Evolutionary conservation across 2,329 filamentous ascomycete species (phyloP).

Genomic region (Fusarium sarcochroum): DNA sequence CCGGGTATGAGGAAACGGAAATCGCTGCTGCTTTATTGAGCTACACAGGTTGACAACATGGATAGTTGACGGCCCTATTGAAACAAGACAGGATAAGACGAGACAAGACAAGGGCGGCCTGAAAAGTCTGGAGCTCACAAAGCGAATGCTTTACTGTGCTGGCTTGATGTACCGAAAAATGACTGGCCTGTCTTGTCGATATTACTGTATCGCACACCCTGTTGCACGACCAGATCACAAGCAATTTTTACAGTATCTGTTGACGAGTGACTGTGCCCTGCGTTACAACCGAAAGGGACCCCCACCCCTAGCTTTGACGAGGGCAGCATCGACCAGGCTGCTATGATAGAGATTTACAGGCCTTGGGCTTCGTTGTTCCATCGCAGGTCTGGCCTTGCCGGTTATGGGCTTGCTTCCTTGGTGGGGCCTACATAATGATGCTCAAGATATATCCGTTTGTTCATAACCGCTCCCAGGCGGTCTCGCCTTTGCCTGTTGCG

Average conservation of each 20-base stretch:
- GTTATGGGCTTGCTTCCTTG: constrained; percentile 30
- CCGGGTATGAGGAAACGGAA: constrained; percentile 20
- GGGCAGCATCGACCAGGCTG: background rate
- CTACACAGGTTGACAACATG: constrained; percentile 18
- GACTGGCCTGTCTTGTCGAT: constrained; percentile 5
- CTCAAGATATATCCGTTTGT: constrained; percentile 34
- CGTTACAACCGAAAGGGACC: constrained; percentile 34
- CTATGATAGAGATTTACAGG: constrained; percentile 3
- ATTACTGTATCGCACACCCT: constrained; percentile 9
- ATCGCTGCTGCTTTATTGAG: constrained; percentile 7
- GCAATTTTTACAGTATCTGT: constrained; percentile 27
- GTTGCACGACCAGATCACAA: constrained; percentile 37
- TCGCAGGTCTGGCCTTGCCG: constrained; percentile 41
- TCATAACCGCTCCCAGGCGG: background rate
- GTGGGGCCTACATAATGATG: constrained; percentile 12
- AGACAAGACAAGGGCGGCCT: constrained; percentile 23
- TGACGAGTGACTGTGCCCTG: constrained; percentile 41
- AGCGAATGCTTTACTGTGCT: constrained; percentile 5
- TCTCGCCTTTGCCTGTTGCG: constrained; percentile 16
- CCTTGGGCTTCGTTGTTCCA: constrained; percentile 18
- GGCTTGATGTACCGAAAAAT: background rate
- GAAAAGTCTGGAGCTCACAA: background rate
- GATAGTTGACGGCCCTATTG: constrained; percentile 4
- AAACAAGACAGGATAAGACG: constrained; percentile 10
- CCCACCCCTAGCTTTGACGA: constrained; percentile 16